Conservation (phyloP, 345 rosid species). For the Triadica sebifera region DNA sequence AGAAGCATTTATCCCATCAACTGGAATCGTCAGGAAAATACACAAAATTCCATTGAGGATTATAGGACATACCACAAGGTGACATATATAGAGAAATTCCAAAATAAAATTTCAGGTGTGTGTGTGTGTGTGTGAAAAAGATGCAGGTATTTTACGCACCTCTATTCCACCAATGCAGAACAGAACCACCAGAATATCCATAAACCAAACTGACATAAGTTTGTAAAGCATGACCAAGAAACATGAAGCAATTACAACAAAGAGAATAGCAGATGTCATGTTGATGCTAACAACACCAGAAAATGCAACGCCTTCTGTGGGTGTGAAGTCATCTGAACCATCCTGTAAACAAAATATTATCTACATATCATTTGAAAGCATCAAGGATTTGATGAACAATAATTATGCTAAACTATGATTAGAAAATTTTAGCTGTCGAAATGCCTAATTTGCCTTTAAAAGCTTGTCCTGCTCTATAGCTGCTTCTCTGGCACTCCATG, state of each 20-base stretch:
- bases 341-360: conserved; percentile 49
- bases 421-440: background rate
- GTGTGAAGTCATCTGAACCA: conserved; percentile 56
- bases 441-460: conserved; percentile 55
- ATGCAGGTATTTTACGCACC: conserved; percentile 44
- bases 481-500: conserved; percentile 85
- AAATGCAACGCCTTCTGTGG: conserved; percentile 45
- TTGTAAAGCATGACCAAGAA: conserved; percentile 97
- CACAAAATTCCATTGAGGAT: too few relatives aligned
- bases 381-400: conserved; percentile 11
- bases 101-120: background rate
- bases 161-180: conserved; percentile 96
- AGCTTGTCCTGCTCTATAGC: conserved; percentile 88
- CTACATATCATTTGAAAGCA: background rate
- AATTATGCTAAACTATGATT: background rate
- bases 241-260: conserved; percentile 90
- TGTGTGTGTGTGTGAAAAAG: background rate
- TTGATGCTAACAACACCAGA: conserved; percentile 74
- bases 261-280: conserved; percentile 66
- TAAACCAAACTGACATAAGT: conserved; percentile 91
- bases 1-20: background rate
- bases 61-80: background rate
- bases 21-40: background rate
- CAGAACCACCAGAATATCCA: conserved; percentile 84
- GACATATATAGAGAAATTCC: too few relatives aligned